phyloP scores from a whole-genome alignment of 257 asterid genomes.

The Cruciata laevipes region DNA sequence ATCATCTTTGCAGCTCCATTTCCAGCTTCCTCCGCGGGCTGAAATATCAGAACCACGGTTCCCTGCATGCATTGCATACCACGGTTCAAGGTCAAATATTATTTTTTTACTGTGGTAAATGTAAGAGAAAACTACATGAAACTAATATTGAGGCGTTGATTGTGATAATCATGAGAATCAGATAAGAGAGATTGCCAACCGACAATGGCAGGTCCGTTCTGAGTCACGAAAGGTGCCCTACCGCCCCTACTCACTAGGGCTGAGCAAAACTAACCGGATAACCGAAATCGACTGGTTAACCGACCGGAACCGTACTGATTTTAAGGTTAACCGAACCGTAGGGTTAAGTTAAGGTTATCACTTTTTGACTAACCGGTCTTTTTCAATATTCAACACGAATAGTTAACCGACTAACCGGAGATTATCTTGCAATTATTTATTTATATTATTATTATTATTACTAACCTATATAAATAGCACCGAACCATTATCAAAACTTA shows the following conservation, averaged over 20 bases:
- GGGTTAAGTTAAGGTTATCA: too few relatives aligned
- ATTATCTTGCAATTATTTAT: too few relatives aligned
- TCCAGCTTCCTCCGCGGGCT: constrained; percentile 98
- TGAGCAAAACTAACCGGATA: too few relatives aligned
- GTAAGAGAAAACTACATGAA: not conserved
- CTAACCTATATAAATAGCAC: too few relatives aligned
- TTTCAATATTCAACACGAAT: too few relatives aligned
- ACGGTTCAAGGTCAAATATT: not conserved
- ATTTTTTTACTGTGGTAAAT: not conserved
- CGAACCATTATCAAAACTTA: too few relatives aligned
- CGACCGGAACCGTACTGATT: too few relatives aligned
- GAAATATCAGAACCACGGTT: constrained; percentile 72
- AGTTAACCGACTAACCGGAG: too few relatives aligned
- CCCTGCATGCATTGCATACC: constrained; percentile 38
- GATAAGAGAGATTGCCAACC: not conserved
- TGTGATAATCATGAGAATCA: not conserved
- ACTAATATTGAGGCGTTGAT: not conserved
- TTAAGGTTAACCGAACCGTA: too few relatives aligned
- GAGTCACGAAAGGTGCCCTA: not conserved
- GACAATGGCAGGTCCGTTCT: not conserved
- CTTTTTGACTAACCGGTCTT: too few relatives aligned
- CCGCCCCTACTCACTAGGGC: not conserved
- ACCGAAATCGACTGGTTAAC: too few relatives aligned
- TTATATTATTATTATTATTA: too few relatives aligned
- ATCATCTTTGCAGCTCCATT: constrained; percentile 92